phyloP scores from a whole-genome alignment of 2,329 filamentous ascomycete genomes.

The Graphilbum fragrans region DNA sequence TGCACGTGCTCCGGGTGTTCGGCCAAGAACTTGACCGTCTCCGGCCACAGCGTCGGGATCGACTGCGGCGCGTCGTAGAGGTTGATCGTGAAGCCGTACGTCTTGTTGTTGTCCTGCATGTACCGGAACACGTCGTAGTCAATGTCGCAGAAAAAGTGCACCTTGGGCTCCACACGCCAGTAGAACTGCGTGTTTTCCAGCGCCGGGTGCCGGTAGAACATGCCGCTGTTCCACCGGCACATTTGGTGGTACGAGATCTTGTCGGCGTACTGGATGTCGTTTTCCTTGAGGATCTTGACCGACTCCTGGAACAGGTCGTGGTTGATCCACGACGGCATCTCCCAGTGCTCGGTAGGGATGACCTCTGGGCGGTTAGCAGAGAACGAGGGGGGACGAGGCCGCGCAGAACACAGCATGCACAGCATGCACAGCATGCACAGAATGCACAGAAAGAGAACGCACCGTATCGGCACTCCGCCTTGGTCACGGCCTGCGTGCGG shows the following conservation, averaged over 20 bases:
- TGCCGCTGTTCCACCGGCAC: conserved; percentile 97
- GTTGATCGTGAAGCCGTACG: conserved; percentile 97
- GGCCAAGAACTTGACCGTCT: conserved; percentile 80
- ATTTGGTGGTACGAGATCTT: conserved; percentile 94
- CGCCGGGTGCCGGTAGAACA: conserved; percentile 95
- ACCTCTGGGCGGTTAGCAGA: conserved; percentile 41
- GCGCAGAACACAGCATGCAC: not conserved
- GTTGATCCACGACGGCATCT: conserved; percentile 84
- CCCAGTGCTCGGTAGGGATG: conserved; percentile 94
- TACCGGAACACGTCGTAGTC: conserved; percentile 98
- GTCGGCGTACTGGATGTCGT: conserved; percentile 80
- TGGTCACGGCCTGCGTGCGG: conserved; percentile 68
- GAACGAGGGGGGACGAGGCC: not conserved
- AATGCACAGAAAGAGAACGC: conserved; percentile 15
- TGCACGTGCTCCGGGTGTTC: conserved; percentile 73
- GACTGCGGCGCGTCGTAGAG: conserved; percentile 86
- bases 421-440: not conserved
- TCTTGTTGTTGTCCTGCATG: conserved; percentile 98
- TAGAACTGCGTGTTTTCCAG: conserved; percentile 78
- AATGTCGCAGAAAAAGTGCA: conserved; percentile 97
- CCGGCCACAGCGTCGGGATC: conserved; percentile 86
- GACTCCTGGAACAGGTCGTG: conserved; percentile 76
- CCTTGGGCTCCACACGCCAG: conserved; percentile 97
- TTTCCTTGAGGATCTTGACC: conserved; percentile 66
- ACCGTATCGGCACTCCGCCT: conserved; percentile 81